Evolutionary conservation across 768 basidiomycete species (phyloP), one percentile per base, ranked within the genome.

Genomic region (Clathrus columnatus): DNA sequence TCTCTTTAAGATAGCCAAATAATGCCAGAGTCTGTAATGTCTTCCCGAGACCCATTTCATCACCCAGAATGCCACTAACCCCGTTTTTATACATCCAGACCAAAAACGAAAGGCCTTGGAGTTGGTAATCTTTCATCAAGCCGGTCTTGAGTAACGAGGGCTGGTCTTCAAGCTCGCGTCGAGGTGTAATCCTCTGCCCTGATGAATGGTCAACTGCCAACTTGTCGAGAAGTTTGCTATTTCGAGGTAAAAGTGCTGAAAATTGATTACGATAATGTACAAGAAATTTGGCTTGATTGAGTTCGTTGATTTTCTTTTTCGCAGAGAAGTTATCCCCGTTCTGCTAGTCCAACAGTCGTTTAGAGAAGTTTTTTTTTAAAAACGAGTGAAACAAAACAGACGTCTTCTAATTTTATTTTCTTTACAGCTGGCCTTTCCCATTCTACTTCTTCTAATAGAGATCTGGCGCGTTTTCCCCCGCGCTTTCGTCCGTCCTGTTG

Each of bases 61-160:
- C 86, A 26, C 83, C 86, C 1, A 88, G 72, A 55, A 88, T 83
- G 64, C 82, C 81, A 59, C 81, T 85, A 74, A 85, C 78, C 16
- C 80, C 81, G 62, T 87, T 88, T 24, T 79, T 75, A 64, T 83
- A 81, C 78, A 86, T 79, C 61, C 75, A 73, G 16, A 78, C 78
- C 43, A 87, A 74, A 65, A 78, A 87, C 8, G 82, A 79, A 41
- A 87, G 69, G 1, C 86, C 86, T 54, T 76, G 74, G 41, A 86
- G 70, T 73, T 88, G 86, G 67, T 87, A 87, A 51, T 82, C 82
- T 65, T 87, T 87, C 75, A 87, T 79, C 23, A 71, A 67, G 16
- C 84, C 86, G 7, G 75, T 76, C 17, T 68, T 68, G 26, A 87
- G 71, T 36, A 78, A 67, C 5, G 61, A 56, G 0, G 82, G 83